Conservation (phyloP, 2,329 filamentous ascomycete species). For the Ceratocystis destructans region DNA sequence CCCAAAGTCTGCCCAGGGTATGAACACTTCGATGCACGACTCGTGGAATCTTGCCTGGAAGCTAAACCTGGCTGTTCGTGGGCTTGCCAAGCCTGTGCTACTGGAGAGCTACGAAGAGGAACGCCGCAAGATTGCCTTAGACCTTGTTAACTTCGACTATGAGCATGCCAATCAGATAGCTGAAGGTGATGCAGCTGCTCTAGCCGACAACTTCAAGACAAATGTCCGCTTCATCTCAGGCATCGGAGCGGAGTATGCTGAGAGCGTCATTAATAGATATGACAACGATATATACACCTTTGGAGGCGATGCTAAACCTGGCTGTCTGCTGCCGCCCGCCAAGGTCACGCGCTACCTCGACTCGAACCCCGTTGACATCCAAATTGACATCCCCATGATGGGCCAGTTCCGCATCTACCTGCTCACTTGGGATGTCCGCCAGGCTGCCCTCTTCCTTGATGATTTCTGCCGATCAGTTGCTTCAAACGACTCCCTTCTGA, state of each 20-base stretch:
- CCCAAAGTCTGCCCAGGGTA: slow-evolving; percentile 56
- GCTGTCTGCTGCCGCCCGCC: slow-evolving; percentile 48
- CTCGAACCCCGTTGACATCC: slow-evolving; percentile 62
- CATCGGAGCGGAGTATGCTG: slow-evolving; percentile 48
- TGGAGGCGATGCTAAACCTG: slow-evolving; percentile 37
- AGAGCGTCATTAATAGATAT: slow-evolving; percentile 37
- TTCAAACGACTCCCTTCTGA: slow-evolving; percentile 40
- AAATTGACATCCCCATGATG: slow-evolving; percentile 64
- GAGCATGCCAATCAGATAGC: slow-evolving; percentile 45
- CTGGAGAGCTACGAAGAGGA: slow-evolving; percentile 50
- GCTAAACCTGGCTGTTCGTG: slow-evolving; percentile 39
- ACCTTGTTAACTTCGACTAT: slow-evolving; percentile 46
- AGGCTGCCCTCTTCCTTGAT: slow-evolving; percentile 43
- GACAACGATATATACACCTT: slow-evolving; percentile 30
- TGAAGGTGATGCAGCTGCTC: slow-evolving; percentile 46
- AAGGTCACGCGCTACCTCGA: slow-evolving; percentile 63
- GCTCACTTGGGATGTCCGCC: slow-evolving; percentile 48
- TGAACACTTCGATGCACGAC: slow-evolving; percentile 50
- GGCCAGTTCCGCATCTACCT: slow-evolving; percentile 67
- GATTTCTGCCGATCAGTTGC: slow-evolving; percentile 43
- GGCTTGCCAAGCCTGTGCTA: slow-evolving; percentile 40
- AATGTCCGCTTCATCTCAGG: slow-evolving; percentile 64
- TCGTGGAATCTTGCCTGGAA: slow-evolving; percentile 46
- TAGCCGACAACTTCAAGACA: slow-evolving; percentile 54
- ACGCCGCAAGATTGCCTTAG: slow-evolving; percentile 46